Evolutionary conservation across 257 asterid genomes (phyloP).

Genomic region (Plantago major): DNA sequence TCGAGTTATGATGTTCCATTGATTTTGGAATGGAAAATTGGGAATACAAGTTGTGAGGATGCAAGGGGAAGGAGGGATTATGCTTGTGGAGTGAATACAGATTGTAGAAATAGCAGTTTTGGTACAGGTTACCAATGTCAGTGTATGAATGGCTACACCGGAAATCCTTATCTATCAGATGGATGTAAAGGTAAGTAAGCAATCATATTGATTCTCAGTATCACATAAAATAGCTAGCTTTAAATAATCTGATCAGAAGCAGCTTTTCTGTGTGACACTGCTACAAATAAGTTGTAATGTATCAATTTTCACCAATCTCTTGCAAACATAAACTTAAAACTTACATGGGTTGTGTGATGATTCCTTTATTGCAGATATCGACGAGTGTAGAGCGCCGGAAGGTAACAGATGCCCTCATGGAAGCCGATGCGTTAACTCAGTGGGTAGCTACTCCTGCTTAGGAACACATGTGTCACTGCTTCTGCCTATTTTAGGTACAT

Average conservation of each 20-base stretch:
- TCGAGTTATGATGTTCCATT: neutral
- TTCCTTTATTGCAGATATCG: constrained; percentile 14
- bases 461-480: neutral
- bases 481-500: constrained; percentile 25
- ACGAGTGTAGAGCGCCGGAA: constrained; percentile 20
- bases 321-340: neutral
- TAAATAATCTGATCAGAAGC: too few species aligned
- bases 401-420: constrained; percentile 16
- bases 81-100: constrained; percentile 10
- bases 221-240: too few species aligned
- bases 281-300: too few species aligned
- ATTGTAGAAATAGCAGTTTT: constrained; percentile 12
- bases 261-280: too few species aligned
- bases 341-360: neutral
- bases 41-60: constrained; percentile 15
- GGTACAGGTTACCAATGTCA: constrained; percentile 21
- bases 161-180: constrained; percentile 31
- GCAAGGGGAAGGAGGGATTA: constrained; percentile 4
- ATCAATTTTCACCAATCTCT: too few species aligned
- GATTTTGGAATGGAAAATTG: constrained; percentile 22
- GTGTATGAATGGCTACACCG: constrained; percentile 27
- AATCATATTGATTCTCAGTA: too few species aligned
- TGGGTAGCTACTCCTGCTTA: constrained; percentile 31
- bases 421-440: constrained; percentile 19
- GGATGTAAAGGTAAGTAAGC: constrained; percentile 33